Evolutionary conservation across 176 grass and related monocot genomes (phyloP), one percentile per base, ranked within the genome.

Genomic region (Musa itinerans): DNA sequence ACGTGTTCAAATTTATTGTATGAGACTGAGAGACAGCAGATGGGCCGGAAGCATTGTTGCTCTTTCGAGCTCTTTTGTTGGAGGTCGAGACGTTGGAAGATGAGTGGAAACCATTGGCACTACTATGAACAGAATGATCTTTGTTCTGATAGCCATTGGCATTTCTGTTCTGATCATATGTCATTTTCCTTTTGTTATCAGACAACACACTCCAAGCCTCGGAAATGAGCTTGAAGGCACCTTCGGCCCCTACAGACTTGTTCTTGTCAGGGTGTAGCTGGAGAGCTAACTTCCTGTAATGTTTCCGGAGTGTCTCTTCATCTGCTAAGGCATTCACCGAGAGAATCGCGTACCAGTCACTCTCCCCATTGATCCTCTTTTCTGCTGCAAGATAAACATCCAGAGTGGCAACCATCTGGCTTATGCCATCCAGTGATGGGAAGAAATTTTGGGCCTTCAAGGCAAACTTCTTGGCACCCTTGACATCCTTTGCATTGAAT

Each of bases 221-320:
- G 22, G 76, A 92, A 71, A 96, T 85, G 53, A 84, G 79, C 79
- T 96, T 91, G 69, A 96, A 92, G 72, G 92, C 89, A 76, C 79
- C 78, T 77, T 89, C 89, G 9, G 87, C 87, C 52, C 92, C 89
- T 11, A 90, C 71, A 9, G 86, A 92, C 78, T 87, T 96, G 78
- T 96, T 96, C 79, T 92, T 96, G 65, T 96, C 92, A 29, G 92
- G 92, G 64, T 96, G 92, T 67, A 96, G 78, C 70, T 88, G 85
- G 52, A 96, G 78, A 56, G 85, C 89, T 72, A 96, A 80, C 68
- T 83, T 91, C 64, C 89, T 92, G 76, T 96, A 92, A 22, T 92
- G 92, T 20, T 96, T 92, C 83, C 87, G 92, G 63, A 96, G 79
- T 58, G 86, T 83, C 73, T 98, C 95, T 81, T 98, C 95, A 62